Evolutionary conservation across 805 yeast species (phyloP).

Genomic region (Saccharomycopsis fodiens): DNA sequence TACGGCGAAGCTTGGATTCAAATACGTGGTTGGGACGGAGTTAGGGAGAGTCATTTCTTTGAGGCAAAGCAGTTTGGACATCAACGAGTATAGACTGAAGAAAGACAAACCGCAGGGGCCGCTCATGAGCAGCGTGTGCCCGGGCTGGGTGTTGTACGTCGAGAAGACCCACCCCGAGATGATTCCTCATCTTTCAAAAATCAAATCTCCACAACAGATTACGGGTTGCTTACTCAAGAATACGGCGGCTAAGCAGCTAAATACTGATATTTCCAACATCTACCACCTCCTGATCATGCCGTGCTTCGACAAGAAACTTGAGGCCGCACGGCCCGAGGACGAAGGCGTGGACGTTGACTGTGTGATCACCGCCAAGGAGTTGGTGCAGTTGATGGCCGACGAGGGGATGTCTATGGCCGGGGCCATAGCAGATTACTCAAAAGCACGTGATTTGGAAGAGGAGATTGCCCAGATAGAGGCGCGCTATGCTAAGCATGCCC

Average conservation of each 20-base stretch:
- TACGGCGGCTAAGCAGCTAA: constrained; percentile 32
- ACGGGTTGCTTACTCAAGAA: constrained; percentile 73
- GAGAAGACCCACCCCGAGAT: constrained; percentile 92
- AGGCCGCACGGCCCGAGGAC: constrained; percentile 79
- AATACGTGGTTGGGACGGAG: constrained; percentile 75
- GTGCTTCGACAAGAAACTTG: constrained; percentile 92
- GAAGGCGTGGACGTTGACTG: constrained; percentile 70
- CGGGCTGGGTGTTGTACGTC: constrained; percentile 94
- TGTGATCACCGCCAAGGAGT: constrained; percentile 86
- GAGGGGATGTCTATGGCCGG: constrained; percentile 33
- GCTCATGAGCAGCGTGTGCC: constrained; percentile 68
- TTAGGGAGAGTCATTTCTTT: constrained; percentile 68
- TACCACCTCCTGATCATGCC: constrained; percentile 93
- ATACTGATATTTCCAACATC: constrained; percentile 30
- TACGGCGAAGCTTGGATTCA: constrained; percentile 54
- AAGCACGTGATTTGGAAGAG: background rate
- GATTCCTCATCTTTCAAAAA: constrained; percentile 58
- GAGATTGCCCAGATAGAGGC: constrained; percentile 1
- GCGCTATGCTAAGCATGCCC: constrained; percentile 32
- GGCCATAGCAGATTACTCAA: constrained; percentile 6
- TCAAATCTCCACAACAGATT: constrained; percentile 89
- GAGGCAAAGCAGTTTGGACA: constrained; percentile 29
- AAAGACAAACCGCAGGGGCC: constrained; percentile 33
- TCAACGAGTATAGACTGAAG: constrained; percentile 14
- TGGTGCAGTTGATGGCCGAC: constrained; percentile 63